Conservation (phyloP, 1,284 basidiomycete genomes). For the Takashimella tepidaria region DNA sequence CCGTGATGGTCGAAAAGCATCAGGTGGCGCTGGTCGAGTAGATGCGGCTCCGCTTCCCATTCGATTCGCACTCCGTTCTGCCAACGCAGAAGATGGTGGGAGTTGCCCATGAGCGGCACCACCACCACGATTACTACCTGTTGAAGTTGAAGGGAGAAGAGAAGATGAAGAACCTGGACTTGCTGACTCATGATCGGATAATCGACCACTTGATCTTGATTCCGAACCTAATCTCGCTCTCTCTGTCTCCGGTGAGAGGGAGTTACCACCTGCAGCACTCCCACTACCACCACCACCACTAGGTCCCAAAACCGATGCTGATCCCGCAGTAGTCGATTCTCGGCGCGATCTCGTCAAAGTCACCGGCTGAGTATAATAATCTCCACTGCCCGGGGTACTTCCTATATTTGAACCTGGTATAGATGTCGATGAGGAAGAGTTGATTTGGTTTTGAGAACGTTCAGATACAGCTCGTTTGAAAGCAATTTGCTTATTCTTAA, state of each 20-base stretch:
- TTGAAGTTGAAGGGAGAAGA: constrained; percentile 7
- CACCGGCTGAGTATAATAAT: not conserved
- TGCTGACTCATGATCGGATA: constrained; percentile 5
- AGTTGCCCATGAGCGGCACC: constrained; percentile 44
- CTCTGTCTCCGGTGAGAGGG: not conserved
- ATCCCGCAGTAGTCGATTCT: not conserved
- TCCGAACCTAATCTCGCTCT: not conserved
- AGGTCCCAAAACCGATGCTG: not conserved
- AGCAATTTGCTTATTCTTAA: constrained; percentile 83
- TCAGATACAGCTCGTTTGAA: constrained; percentile 50
- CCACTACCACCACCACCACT: not conserved
- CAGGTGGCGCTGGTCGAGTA: constrained; percentile 39
- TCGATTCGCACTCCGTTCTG: constrained; percentile 23
- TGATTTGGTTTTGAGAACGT: constrained; percentile 11
- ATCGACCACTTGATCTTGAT: not conserved
- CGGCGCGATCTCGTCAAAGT: not conserved
- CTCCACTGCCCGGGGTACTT: not conserved
- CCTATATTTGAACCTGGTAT: not conserved
- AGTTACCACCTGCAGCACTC: not conserved
- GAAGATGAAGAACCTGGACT: constrained; percentile 14
- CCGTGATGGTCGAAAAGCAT: constrained; percentile 46
- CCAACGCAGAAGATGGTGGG: constrained; percentile 19
- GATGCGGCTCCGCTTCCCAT: constrained; percentile 13
- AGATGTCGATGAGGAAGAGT: too few relatives aligned
- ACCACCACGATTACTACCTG: constrained; percentile 42